Evolutionary conservation across 208 protist genomes (phyloP).

Genomic region (Wallacemonas sp.): DNA sequence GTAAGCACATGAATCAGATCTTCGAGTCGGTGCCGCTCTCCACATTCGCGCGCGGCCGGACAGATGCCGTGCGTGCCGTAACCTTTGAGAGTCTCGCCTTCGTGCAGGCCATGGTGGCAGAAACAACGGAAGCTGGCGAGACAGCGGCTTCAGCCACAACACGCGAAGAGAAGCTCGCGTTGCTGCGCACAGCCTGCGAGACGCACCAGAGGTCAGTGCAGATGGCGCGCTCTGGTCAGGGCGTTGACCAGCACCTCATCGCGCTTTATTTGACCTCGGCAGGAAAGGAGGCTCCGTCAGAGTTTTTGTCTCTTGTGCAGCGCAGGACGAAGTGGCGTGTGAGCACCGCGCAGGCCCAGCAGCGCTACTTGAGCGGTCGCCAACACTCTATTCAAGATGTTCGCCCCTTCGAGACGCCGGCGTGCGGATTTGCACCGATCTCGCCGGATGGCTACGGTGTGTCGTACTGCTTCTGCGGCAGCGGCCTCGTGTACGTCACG

Average conservation of each 20-base stretch:
- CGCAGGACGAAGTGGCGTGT: slow-evolving; percentile 73
- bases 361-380: slow-evolving; percentile 55
- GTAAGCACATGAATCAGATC: slow-evolving; percentile 50
- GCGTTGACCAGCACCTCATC: slow-evolving; percentile 89
- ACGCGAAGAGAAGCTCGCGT: slow-evolving; percentile 23
- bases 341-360: slow-evolving; percentile 75
- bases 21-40: slow-evolving; percentile 71
- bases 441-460: slow-evolving; percentile 85
- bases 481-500: slow-evolving; percentile 74
- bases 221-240: slow-evolving; percentile 68
- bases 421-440: slow-evolving; percentile 89
- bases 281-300: slow-evolving; percentile 47
- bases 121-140: background rate
- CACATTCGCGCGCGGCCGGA: slow-evolving; percentile 68
- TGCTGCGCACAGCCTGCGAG: slow-evolving; percentile 61
- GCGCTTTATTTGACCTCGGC: slow-evolving; percentile 77
- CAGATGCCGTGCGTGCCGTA: slow-evolving; percentile 80
- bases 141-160: background rate
- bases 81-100: slow-evolving; percentile 45
- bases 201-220: slow-evolving; percentile 52
- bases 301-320: slow-evolving; percentile 63
- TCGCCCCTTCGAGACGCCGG: slow-evolving; percentile 45
- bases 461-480: slow-evolving; percentile 84
- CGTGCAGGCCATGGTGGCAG: slow-evolving; percentile 44
- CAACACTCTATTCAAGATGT: slow-evolving; percentile 37